phyloP scores from a whole-genome alignment of 2,329 filamentous ascomycete genomes.

The Claviceps purpurea region DNA sequence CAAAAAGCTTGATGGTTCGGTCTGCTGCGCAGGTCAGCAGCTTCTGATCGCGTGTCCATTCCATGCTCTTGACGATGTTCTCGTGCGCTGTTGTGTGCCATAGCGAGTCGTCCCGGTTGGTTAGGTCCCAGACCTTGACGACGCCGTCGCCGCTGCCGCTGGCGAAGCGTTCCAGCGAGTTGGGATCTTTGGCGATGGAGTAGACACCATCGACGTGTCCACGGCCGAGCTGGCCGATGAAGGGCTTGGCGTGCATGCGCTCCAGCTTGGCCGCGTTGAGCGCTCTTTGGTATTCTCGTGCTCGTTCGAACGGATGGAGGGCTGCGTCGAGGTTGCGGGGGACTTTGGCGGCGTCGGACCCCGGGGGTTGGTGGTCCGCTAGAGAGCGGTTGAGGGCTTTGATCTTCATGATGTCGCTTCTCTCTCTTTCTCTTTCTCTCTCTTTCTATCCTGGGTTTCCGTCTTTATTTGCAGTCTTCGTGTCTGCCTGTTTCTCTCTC shows the following conservation, averaged over 20 bases:
- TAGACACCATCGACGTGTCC: constrained; percentile 87
- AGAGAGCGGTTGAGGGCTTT: constrained; percentile 55
- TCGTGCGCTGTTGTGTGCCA: constrained; percentile 78
- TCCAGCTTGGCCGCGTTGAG: constrained; percentile 79
- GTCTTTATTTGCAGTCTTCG: background rate
- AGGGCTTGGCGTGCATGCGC: constrained; percentile 67
- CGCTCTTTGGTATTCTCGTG: constrained; percentile 53
- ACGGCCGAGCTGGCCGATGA: constrained; percentile 72
- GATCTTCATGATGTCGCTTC: constrained; percentile 34
- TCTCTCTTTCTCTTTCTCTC: background rate
- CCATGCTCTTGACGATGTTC: constrained; percentile 82
- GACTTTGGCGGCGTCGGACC: constrained; percentile 50
- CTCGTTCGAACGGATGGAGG: constrained; percentile 81
- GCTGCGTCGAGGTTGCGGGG: constrained; percentile 69
- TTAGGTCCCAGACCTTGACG: constrained; percentile 81
- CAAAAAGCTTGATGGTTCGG: constrained; percentile 77
- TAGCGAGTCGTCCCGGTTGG: constrained; percentile 50
- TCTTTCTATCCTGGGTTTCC: background rate
- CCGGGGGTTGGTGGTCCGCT: constrained; percentile 51
- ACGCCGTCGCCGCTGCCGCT: constrained; percentile 85
- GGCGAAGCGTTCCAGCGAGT: constrained; percentile 59
- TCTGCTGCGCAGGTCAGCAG: constrained; percentile 80
- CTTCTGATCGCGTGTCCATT: constrained; percentile 77
- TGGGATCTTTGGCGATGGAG: constrained; percentile 66
- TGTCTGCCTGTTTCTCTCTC: background rate